Conservation (phyloP, 257 asterid genomes). For the Buddleja alternifolia region DNA sequence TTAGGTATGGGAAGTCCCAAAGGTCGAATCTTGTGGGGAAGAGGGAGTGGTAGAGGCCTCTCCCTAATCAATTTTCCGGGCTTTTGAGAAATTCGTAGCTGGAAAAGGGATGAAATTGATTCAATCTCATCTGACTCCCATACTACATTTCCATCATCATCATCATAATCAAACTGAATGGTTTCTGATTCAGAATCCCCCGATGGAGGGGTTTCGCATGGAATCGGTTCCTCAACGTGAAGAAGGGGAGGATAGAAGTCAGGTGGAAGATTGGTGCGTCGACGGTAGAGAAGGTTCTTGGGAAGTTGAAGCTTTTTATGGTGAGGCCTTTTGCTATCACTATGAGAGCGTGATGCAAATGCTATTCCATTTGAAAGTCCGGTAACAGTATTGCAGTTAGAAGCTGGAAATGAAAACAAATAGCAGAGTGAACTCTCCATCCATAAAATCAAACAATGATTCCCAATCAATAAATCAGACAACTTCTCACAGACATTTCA, state of each 20-base stretch:
- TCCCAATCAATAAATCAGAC: conserved; percentile 7
- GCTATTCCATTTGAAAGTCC: conserved; percentile 30
- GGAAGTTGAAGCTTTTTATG: conserved; percentile 50
- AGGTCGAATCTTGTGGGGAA: conserved; percentile 73
- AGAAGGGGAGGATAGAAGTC: conserved; percentile 44
- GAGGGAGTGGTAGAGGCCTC: conserved; percentile 70
- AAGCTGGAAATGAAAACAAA: conserved; percentile 18
- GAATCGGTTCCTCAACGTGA: conserved; percentile 24
- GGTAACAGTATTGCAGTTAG: conserved; percentile 14
- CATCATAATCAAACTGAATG: conserved; percentile 31
- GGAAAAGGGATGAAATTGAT: conserved; percentile 83
- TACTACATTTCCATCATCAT: conserved; percentile 34
- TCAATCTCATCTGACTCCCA: conserved; percentile 85
- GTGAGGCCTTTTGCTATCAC: conserved; percentile 29
- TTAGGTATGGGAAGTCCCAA: conserved; percentile 69
- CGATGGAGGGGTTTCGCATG: conserved; percentile 12
- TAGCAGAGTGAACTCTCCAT: conserved; percentile 41
- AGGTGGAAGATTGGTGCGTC: conserved; percentile 61
- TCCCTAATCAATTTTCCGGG: conserved; percentile 67
- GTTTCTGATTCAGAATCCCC: conserved; percentile 17
- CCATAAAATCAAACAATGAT: conserved; percentile 26
- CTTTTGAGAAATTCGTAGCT: conserved; percentile 76
- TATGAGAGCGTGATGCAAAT: conserved; percentile 32
- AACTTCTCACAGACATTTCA: conserved; percentile 41
- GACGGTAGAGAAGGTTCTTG: conserved; percentile 62